A percentile compares a stretch with the other conserved stretches of the same genome.
These are phyloP conservation scores for Clavispora santaluciae DNA, from an alignment of 805 yeast genomes.

Conservation along the genomic window DNA sequence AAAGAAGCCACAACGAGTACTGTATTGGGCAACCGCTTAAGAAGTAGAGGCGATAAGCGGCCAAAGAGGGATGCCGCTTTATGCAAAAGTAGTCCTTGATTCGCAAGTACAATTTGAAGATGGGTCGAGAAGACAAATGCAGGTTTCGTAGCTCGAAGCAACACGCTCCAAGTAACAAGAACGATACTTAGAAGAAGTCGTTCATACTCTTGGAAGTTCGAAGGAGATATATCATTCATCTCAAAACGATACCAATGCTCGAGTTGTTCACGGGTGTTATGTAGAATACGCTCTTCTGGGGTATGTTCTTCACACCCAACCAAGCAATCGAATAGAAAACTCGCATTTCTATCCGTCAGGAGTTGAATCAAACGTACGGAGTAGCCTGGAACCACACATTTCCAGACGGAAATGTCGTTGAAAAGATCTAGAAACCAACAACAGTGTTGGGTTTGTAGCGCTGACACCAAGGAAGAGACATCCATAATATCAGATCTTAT, in stretches of 20 bases:
- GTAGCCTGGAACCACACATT: constrained; percentile 29
- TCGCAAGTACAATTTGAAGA: constrained; percentile 18
- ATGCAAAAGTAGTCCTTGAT: constrained; percentile 30
- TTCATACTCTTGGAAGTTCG: constrained; percentile 21
- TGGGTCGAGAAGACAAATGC: constrained; percentile 8
- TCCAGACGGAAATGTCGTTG: constrained; percentile 37
- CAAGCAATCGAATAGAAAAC: constrained; percentile 25
- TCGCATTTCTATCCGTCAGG: constrained; percentile 9
- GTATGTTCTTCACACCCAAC: constrained; percentile 22
- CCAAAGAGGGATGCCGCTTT: constrained; percentile 20
- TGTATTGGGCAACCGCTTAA: constrained; percentile 4
- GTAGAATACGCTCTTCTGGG: constrained; percentile 5
- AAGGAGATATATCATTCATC: constrained; percentile 6
- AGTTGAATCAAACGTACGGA: constrained; percentile 19
- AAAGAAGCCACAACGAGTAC: constrained; percentile 10
- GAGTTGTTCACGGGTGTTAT: constrained; percentile 19
- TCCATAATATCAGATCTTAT: background rate
- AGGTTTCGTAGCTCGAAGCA: constrained; percentile 10
- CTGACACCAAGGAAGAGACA: background rate
- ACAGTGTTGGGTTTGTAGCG: constrained; percentile 24
- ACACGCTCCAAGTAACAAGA: constrained; percentile 22
- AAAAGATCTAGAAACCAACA: constrained; percentile 38
- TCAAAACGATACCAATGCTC: constrained; percentile 19
- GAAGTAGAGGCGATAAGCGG: constrained; percentile 10
- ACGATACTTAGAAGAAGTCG: constrained; percentile 27